These are phyloP conservation scores for Mucor saturninus DNA, from an alignment of 371 early-diverging fungal species.

Conservation along the genomic window DNA sequence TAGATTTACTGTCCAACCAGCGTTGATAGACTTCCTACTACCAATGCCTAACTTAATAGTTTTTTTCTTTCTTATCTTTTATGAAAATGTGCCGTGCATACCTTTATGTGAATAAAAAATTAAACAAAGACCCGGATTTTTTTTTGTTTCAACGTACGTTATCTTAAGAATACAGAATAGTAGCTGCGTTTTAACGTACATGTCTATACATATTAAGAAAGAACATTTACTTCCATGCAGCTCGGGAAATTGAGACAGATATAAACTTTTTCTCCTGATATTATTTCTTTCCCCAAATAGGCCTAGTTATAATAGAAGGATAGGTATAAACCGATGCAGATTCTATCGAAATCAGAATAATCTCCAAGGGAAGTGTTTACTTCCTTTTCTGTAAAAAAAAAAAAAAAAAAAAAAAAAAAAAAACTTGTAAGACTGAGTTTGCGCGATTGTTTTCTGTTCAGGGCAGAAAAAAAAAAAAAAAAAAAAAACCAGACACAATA, in stretches of 20 bases:
- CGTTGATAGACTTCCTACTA: constrained; percentile 15
- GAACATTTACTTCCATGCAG: constrained; percentile 1
- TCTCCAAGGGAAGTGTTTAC: too few species aligned
- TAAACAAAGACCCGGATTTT: neutral
- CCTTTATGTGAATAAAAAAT: neutral
- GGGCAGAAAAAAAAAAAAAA: too few species aligned
- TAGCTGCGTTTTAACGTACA: neutral
- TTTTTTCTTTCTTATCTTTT: neutral
- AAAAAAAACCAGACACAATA: too few species aligned
- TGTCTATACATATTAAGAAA: constrained; percentile 2
- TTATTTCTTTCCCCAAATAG: neutral
- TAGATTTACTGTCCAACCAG: constrained; percentile 21
- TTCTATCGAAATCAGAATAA: constrained; percentile 4
- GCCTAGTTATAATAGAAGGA: neutral
- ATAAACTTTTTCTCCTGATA: constrained; percentile 1
- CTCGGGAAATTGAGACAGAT: too few species aligned
- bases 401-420: too few species aligned
- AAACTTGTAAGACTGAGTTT: too few species aligned
- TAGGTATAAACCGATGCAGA: neutral
- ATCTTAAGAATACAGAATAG: neutral
- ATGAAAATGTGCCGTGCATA: neutral
- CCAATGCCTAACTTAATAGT: neutral
- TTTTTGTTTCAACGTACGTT: neutral
- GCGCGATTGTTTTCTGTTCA: too few species aligned
- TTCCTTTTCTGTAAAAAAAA: too few species aligned